Evolutionary conservation across 768 basidiomycete genomes (phyloP).

Genomic region (Boletellus ananiceps): DNA sequence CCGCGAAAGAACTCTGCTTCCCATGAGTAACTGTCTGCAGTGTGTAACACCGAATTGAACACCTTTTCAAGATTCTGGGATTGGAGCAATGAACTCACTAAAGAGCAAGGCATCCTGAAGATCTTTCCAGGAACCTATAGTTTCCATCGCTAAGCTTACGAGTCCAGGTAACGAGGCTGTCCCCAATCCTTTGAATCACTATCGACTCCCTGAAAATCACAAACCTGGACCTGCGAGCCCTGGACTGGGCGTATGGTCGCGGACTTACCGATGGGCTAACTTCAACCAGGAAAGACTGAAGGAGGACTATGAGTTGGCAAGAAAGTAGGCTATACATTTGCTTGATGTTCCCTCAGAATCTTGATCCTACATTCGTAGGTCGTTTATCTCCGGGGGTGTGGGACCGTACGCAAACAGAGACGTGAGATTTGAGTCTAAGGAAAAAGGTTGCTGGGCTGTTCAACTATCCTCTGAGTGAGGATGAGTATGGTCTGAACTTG

Average conservation of each 20-base stretch:
- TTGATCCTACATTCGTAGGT: neutral
- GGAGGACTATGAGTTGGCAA: slow-evolving; percentile 11
- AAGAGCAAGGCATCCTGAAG: neutral
- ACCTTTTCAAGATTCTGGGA: slow-evolving; percentile 11
- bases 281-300: neutral
- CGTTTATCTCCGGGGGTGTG: neutral
- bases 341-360: neutral
- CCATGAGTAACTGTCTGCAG: slow-evolving; percentile 6
- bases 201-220: neutral
- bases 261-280: neutral
- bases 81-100: neutral
- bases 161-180: neutral
- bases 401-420: no score
- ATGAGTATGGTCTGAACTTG: slow-evolving; percentile 15
- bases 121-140: neutral
- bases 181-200: neutral
- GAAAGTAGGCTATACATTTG: slow-evolving; percentile 3
- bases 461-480: slow-evolving; percentile 7
- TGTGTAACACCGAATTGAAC: neutral
- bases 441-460: slow-evolving; percentile 12
- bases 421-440: slow-evolving; percentile 3
- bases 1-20: slow-evolving; percentile 11
- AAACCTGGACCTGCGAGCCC: neutral
- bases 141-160: no score
- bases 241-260: neutral